phyloP scores from a whole-genome alignment of 129 eudicot species.

The Heracleum sosnowskyi region DNA sequence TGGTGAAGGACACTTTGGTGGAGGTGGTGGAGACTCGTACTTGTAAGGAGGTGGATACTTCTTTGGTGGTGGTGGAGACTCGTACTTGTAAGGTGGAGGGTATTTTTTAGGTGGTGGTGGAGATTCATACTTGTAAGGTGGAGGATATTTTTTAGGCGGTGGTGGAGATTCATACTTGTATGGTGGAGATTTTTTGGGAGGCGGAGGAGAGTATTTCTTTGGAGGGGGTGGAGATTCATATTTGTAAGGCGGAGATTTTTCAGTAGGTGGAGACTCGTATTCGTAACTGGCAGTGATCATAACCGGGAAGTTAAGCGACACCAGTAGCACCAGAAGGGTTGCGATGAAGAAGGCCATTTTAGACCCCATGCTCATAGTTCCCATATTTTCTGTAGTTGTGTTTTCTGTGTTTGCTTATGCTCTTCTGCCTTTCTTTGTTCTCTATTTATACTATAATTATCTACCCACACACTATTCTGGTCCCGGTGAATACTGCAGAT shows the following conservation, averaged over 20 bases:
- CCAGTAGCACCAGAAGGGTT: neutral
- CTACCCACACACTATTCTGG: neutral
- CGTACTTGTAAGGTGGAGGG: neutral
- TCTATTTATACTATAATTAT: neutral
- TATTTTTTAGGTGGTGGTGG: neutral
- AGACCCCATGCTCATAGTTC: neutral
- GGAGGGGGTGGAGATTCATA: slow-evolving; percentile 5
- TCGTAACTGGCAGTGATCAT: neutral
- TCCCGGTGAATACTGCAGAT: neutral
- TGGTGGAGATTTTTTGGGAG: neutral
- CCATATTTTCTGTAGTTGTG: neutral
- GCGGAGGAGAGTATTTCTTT: neutral
- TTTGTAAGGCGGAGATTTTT: neutral
- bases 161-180: neutral
- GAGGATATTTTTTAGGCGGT: neutral
- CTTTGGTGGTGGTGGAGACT: neutral
- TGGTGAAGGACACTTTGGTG: neutral
- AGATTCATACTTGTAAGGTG: neutral
- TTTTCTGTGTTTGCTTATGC: neutral
- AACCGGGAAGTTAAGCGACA: neutral
- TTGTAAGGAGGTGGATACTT: neutral
- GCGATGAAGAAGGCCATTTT: neutral
- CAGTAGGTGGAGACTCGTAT: neutral
- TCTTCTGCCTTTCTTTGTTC: neutral
- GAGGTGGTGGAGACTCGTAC: neutral